A percentile compares a stretch with the other conserved stretches of the same genome.
Evolutionary conservation across 2,329 filamentous ascomycete genomes (phyloP).

Genomic region (Fusarium sp.): DNA sequence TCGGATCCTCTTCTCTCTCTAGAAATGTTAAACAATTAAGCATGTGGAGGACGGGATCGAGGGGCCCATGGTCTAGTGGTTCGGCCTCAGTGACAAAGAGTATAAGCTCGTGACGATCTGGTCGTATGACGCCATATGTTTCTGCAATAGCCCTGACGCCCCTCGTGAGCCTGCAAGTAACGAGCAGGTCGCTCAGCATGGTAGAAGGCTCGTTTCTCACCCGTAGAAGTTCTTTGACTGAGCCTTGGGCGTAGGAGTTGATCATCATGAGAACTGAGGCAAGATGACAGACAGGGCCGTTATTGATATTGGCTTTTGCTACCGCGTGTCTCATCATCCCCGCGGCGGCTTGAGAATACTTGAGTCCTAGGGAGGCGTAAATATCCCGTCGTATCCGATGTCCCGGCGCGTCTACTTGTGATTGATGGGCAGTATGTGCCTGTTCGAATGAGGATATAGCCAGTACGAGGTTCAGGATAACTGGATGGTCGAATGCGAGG

Average conservation of each 20-base stretch:
- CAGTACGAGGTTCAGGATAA: not conserved
- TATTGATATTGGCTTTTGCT: not conserved
- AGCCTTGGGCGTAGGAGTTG: not conserved
- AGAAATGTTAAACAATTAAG: not conserved
- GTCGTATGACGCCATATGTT: not conserved
- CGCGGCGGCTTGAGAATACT: not conserved
- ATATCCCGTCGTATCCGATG: not conserved
- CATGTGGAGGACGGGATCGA: not conserved
- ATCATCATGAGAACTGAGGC: constrained; percentile 7
- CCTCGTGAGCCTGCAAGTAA: not conserved
- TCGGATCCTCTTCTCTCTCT: not conserved
- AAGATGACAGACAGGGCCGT: not conserved
- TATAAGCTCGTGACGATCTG: not conserved
- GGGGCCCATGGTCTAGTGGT: not conserved
- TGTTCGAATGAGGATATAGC: not conserved
- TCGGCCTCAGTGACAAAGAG: not conserved
- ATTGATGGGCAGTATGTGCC: not conserved
- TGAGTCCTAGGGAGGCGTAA: not conserved
- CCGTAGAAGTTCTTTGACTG: not conserved
- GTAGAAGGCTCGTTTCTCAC: not conserved
- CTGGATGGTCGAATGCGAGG: not conserved
- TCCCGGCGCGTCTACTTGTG: not conserved
- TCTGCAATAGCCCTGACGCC: not conserved
- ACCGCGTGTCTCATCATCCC: not conserved
- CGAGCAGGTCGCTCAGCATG: not conserved